These are phyloP conservation scores for Malassezia pachydermatis DNA, from an alignment of 1,284 basidiomycete genomes.

Conservation along the genomic window DNA sequence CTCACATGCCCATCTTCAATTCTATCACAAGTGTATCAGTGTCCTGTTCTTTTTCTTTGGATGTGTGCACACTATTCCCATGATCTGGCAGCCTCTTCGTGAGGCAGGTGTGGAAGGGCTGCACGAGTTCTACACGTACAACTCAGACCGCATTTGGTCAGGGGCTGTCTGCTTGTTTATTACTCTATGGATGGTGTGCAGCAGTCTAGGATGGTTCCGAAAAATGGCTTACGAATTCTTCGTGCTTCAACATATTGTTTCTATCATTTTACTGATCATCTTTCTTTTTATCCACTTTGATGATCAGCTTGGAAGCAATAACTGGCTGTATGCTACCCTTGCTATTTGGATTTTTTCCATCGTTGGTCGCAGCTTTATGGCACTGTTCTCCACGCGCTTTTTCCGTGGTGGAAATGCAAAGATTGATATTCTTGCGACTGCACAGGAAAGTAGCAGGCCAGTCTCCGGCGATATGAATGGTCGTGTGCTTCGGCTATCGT, in stretches of 20 bases:
- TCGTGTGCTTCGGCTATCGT: slow-evolving; percentile 7
- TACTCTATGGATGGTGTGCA: slow-evolving; percentile 23
- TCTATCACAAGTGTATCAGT: slow-evolving; percentile 41
- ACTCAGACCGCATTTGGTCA: slow-evolving; percentile 25
- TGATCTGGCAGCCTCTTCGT: slow-evolving; percentile 29
- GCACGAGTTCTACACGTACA: slow-evolving; percentile 19
- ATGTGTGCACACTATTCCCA: slow-evolving; percentile 33
- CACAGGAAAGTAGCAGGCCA: slow-evolving; percentile 19
- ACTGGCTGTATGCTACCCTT: background rate
- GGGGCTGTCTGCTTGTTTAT: slow-evolving; percentile 32
- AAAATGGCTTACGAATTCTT: slow-evolving; percentile 40
- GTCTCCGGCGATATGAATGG: background rate
- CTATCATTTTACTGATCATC: slow-evolving; percentile 28
- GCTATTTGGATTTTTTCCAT: background rate
- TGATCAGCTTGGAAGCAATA: background rate
- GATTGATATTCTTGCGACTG: slow-evolving; percentile 22
- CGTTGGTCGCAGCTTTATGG: background rate
- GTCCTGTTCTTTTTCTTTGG: slow-evolving; percentile 34
- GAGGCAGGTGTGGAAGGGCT: slow-evolving; percentile 22
- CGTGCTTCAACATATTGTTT: slow-evolving; percentile 29
- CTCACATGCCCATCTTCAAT: slow-evolving; percentile 33
- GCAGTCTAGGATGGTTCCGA: slow-evolving; percentile 18
- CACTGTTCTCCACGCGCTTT: background rate
- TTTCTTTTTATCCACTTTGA: slow-evolving; percentile 2
- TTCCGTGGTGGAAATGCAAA: slow-evolving; percentile 12